Evolutionary conservation across 2,329 filamentous ascomycete genomes (phyloP), one percentile per base, ranked within the genome.

Genomic region (Beauveria rudraprayagi): DNA sequence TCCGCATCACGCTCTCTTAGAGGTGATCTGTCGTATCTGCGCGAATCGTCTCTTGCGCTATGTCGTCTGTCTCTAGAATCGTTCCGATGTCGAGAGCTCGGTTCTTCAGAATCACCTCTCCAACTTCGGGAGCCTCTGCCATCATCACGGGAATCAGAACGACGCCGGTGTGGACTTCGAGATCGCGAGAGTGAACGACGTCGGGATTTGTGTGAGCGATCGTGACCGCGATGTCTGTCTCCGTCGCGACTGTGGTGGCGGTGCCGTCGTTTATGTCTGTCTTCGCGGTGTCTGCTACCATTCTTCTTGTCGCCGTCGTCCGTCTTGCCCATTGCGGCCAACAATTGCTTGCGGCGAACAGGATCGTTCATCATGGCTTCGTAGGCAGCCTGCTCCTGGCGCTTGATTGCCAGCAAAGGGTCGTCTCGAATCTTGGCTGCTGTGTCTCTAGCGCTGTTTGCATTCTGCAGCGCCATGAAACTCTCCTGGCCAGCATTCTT

Each of bases 381-480:
- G 70, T 91, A 91, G 1, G 89, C 87, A 30, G 87, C 87, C 73
- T 93, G 90, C 71, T 97, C 92, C 71, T 95, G 89, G 71, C 87
- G 89, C 80, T 96, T 96, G 72, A 99, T 97, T 26, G 92, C 91
- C 40, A 97, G 78, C 68, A 99, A 80, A 0, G 94, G 94, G 71
- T 99, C 94, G 66, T 95, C 90, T 65, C 92, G 82, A 52, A 97
- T 87, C 77, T 99, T 99, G 53, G 85, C 76, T 34, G 91, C 89
- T 0, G 87, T 92, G 72, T 99, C 94, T 65, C 90, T 82, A 17
- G 86, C 80, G 3, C 84, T 89, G 70, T 91, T 91, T 28, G 88
- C 87, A 67, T 86, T 85, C 63, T 88, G 84, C 56, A 86, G 67
- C 0, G 85, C 83, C 77, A 88, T 72, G 70, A 85, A 76, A 44